phyloP scores from a whole-genome alignment of 2,329 filamentous ascomycete species.

The Trichoderma sp. region DNA sequence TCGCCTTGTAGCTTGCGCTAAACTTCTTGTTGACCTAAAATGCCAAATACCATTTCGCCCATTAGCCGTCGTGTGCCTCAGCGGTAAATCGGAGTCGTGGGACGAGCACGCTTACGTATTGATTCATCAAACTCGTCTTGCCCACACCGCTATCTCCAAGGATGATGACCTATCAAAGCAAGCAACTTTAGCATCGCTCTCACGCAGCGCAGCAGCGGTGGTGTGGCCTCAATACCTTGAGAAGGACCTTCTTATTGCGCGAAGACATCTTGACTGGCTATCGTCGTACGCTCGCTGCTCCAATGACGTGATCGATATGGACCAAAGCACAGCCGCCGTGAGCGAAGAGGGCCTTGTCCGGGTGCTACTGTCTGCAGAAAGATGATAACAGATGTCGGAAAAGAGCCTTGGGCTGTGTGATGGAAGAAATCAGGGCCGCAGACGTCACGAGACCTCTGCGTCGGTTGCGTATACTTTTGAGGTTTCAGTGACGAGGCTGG shows the following conservation, averaged over 20 bases:
- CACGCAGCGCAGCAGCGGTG: background rate
- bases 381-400: background rate
- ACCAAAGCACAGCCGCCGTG: slow-evolving; percentile 23
- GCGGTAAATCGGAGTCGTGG: slow-evolving; percentile 13
- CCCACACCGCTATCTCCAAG: slow-evolving; percentile 97
- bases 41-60: background rate
- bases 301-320: slow-evolving; percentile 33
- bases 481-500: slow-evolving; percentile 17
- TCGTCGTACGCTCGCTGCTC: slow-evolving; percentile 21
- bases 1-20: slow-evolving; percentile 98
- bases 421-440: background rate
- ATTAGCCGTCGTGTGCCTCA: background rate
- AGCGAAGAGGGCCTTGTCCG: background rate
- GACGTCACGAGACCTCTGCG: slow-evolving; percentile 15
- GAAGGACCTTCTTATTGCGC: slow-evolving; percentile 86
- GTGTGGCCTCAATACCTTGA: slow-evolving; percentile 61
- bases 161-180: slow-evolving; percentile 79
- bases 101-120: slow-evolving; percentile 75
- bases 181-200: slow-evolving; percentile 3
- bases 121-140: slow-evolving; percentile 99
- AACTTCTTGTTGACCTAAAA: slow-evolving; percentile 98
- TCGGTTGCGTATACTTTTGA: background rate
- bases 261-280: slow-evolving; percentile 60
- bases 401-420: background rate
- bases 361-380: background rate